A percentile compares a stretch with the other conserved stretches of the same genome.
phyloP scores from a whole-genome alignment of 805 yeast species.

The Cyberlindnera subsufficiens region DNA sequence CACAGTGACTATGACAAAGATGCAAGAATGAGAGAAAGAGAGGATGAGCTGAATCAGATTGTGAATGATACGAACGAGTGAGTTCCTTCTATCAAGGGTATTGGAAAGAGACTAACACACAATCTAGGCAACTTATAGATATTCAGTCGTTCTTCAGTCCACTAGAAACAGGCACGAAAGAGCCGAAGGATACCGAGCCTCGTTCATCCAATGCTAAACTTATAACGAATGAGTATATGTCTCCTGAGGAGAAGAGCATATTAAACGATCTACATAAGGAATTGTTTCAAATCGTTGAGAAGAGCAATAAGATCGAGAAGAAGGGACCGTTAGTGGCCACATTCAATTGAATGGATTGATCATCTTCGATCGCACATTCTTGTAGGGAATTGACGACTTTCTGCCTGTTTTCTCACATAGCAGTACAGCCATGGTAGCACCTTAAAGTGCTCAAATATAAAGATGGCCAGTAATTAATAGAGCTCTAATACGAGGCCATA shows the following conservation, averaged over 20 bases:
- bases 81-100: neutral
- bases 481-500: too few relatives aligned
- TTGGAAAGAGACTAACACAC: slow-evolving; percentile 1
- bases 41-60: slow-evolving; percentile 39
- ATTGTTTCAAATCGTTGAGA: slow-evolving; percentile 9
- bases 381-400: too few relatives aligned
- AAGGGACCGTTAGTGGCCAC: slow-evolving; percentile 19
- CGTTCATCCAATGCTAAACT: slow-evolving; percentile 8
- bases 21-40: slow-evolving; percentile 27
- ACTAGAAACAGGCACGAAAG: neutral
- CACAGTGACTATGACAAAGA: slow-evolving; percentile 19
- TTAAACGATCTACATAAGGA: slow-evolving; percentile 10
- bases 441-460: neutral
- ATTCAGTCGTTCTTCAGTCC: slow-evolving; percentile 20
- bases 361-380: neutral
- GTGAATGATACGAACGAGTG: slow-evolving; percentile 35
- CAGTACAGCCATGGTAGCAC: too few relatives aligned
- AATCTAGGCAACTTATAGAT: slow-evolving; percentile 14
- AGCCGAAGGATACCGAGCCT: neutral
- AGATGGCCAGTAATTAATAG: neutral
- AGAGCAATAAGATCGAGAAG: slow-evolving; percentile 9
- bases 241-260: slow-evolving; percentile 11
- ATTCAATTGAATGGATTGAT: slow-evolving; percentile 3
- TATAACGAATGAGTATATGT: slow-evolving; percentile 7
- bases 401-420: too few relatives aligned